Evolutionary conservation across 2,329 filamentous ascomycete species (phyloP).

Genomic region (Zymoseptoria ardabiliae): DNA sequence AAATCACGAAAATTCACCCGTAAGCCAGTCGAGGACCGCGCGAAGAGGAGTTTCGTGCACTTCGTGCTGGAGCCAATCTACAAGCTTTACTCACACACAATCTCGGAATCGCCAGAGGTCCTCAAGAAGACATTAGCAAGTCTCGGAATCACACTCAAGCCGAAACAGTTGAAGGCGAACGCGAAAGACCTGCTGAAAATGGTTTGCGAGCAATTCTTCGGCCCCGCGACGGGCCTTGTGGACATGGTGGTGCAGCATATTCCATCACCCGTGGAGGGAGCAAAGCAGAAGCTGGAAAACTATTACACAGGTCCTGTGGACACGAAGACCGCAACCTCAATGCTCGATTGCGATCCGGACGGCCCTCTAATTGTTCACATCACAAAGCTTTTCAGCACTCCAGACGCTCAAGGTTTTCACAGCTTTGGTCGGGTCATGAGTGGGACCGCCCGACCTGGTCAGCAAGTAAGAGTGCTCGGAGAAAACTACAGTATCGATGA

Average conservation of each 20-base stretch:
- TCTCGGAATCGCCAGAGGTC: constrained; percentile 81
- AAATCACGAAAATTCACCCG: constrained; percentile 83
- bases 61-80: constrained; percentile 96
- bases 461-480: constrained; percentile 82
- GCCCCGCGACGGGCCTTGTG: constrained; percentile 79
- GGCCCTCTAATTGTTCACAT: constrained; percentile 87
- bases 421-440: constrained; percentile 89
- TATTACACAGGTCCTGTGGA: constrained; percentile 92
- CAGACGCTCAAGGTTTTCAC: constrained; percentile 85
- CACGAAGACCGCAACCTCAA: constrained; percentile 69
- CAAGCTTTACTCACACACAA: constrained; percentile 91
- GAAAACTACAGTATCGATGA: constrained; percentile 95
- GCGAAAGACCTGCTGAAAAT: constrained; percentile 81
- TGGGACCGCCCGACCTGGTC: constrained; percentile 74
- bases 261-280: constrained; percentile 75
- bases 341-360: constrained; percentile 77
- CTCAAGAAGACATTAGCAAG: constrained; percentile 70
- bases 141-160: constrained; percentile 80
- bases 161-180: constrained; percentile 83
- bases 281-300: constrained; percentile 66
- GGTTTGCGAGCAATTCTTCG: constrained; percentile 94
- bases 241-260: constrained; percentile 91
- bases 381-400: constrained; percentile 85
- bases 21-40: constrained; percentile 71
- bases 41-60: constrained; percentile 83